Evolutionary conservation across 352 stramenopile species (phyloP).

Genomic region (Phytophthora boehmeriae): DNA sequence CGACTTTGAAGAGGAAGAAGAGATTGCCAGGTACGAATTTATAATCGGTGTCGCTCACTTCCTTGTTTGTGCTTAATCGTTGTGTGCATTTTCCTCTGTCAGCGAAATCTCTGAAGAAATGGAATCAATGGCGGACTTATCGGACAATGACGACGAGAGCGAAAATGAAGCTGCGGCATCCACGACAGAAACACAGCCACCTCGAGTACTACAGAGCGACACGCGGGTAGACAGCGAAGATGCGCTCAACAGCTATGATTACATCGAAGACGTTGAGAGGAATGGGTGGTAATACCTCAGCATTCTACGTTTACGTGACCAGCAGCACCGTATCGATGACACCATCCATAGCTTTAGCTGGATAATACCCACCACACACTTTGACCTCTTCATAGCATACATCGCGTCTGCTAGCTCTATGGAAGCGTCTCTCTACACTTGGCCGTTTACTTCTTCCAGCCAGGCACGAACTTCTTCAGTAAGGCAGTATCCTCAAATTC

Average conservation of each 20-base stretch:
- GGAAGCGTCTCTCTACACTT: not conserved
- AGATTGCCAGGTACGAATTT: conserved; percentile 59
- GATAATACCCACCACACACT: not conserved
- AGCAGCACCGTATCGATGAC: not conserved
- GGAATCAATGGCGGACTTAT: conserved; percentile 62
- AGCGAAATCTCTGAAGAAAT: conserved; percentile 72
- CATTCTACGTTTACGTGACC: too few relatives aligned
- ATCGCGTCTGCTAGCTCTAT: not conserved
- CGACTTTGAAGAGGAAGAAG: conserved; percentile 86
- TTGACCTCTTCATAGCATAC: not conserved
- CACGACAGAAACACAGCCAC: conserved; percentile 11
- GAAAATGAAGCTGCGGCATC: conserved; percentile 9
- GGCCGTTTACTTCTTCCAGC: conserved; percentile 10
- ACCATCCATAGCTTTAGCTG: not conserved
- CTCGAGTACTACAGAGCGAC: conserved; percentile 44
- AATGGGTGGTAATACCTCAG: conserved; percentile 49
- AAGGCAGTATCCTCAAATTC: conserved; percentile 63
- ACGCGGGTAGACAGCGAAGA: conserved; percentile 59
- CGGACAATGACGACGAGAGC: conserved; percentile 48
- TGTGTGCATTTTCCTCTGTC: not conserved
- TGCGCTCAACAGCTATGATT: conserved; percentile 84
- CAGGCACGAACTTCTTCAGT: conserved; percentile 60
- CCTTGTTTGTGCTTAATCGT: not conserved
- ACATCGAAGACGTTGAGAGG: conserved; percentile 78
- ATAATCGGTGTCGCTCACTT: not conserved